These are phyloP conservation scores for Aspergillus oerlinghausenensis DNA, from an alignment of 2,329 filamentous ascomycete species.

Conservation along the genomic window DNA sequence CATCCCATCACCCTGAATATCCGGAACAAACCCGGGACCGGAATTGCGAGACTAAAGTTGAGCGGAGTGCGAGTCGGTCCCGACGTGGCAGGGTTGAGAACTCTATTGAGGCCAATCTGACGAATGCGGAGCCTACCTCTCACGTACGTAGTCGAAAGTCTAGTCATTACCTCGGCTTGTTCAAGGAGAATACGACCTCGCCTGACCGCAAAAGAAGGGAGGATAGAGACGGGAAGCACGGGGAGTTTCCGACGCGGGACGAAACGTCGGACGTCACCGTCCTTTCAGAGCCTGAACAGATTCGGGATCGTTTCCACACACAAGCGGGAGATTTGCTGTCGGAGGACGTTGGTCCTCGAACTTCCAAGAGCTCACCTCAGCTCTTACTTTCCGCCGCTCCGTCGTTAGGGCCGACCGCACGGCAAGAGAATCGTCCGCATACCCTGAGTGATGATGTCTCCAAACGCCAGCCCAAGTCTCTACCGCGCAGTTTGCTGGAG, in stretches of 20 bases:
- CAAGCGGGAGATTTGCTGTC: conserved; percentile 4
- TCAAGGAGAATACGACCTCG: conserved; percentile 57
- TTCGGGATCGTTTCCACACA: conserved; percentile 9
- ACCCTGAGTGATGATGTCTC: conserved; percentile 18
- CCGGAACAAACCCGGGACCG: conserved; percentile 19
- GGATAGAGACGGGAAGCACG: conserved; percentile 37
- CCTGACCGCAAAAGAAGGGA: conserved; percentile 50
- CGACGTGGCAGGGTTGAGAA: conserved; percentile 52
- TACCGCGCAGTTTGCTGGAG: conserved; percentile 51
- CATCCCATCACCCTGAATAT: conserved; percentile 20
- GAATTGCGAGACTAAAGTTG: conserved; percentile 20
- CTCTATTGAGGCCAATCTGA: conserved; percentile 59
- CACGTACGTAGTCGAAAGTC: conserved; percentile 61
- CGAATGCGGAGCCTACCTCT: conserved; percentile 51
- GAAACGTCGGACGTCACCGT: conserved; percentile 9
- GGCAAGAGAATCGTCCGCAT: conserved; percentile 7
- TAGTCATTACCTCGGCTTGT: conserved; percentile 61
- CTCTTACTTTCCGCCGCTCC: conserved; percentile 22
- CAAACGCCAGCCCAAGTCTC: conserved; percentile 24
- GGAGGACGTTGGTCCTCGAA: conserved; percentile 18
- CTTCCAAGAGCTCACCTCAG: conserved; percentile 24
- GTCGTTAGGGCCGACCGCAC: conserved; percentile 13
- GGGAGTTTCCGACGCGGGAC: conserved; percentile 20
- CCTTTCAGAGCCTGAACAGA: conserved; percentile 10
- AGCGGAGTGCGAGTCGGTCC: conserved; percentile 40